Base-by-base conservation (phyloP, 2,329 filamentous ascomycete genomes). In the Pseudogymnoascus sp. region DNA sequence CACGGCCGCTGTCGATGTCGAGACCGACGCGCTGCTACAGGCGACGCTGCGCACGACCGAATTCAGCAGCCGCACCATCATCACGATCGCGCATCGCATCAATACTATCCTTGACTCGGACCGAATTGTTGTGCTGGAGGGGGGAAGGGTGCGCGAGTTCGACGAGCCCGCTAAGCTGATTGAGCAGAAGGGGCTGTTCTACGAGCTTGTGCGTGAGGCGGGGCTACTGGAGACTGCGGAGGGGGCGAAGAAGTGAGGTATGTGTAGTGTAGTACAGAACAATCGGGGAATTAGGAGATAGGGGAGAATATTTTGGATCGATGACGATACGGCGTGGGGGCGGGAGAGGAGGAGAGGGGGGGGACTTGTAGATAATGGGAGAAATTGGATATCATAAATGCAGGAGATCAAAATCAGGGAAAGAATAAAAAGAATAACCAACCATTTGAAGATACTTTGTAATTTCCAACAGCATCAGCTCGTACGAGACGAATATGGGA, bases 41-140 rank as follows among this genome's bases (percentile, higher is more conserved):
- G 76, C 76, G 58, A 88, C 86, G 26, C 77, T 88, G 62, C 81
- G 85, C 35, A 83, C 82, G 37, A 81, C 83, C 21, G 74, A 87
- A 14, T 99, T 99, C 78, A 83, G 87, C 65, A 91, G 97, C 75
- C 86, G 91, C 61, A 99, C 94, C 38, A 97, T 99, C 75, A 96
- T 99, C 75, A 99, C 94, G 0, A 96, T 99, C 71, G 94, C 94
- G 26, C 94, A 99, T 78, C 88, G 94, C 62, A 96, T 99, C 78
- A 97, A 97, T 78, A 99, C 94, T 10, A 97, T 99, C 70, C 82
- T 99, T 31, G 86, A 89, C 74, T 85, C 82, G 65, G 93, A 99
- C 77, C 86, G 92, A 60, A 94, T 99, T 65, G 87, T 99, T 37
- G 94, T 99, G 59, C 83, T 99, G 5, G 92, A 97, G 72, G 89